Conservation (phyloP, 768 basidiomycete species). For the Phylloporus sp. region DNA sequence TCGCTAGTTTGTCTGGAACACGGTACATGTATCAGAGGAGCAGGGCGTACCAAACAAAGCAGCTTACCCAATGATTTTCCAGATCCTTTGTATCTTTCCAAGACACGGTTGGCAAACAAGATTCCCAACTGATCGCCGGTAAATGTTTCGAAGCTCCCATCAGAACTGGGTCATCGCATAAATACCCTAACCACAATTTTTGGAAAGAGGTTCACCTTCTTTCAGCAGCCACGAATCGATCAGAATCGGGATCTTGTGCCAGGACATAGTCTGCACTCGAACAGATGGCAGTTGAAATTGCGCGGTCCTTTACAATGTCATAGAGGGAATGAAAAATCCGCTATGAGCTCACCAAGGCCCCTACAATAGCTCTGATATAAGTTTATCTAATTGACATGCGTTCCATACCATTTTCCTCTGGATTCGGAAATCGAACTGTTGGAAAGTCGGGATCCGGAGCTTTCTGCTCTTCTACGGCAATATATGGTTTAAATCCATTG, state of each 20-base stretch:
- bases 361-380: slow-evolving; percentile 24
- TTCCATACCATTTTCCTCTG: slow-evolving; percentile 75
- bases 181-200: not conserved
- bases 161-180: slow-evolving; percentile 9
- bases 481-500: slow-evolving; percentile 56
- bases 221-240: slow-evolving; percentile 77
- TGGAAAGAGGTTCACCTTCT: slow-evolving; percentile 40
- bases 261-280: slow-evolving; percentile 59
- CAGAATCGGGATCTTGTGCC: slow-evolving; percentile 88
- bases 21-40: slow-evolving; percentile 34
- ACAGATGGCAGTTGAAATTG: slow-evolving; percentile 55
- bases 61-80: slow-evolving; percentile 41
- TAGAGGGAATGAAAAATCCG: not conserved
- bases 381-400: not conserved
- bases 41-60: slow-evolving; percentile 30
- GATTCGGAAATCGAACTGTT: slow-evolving; percentile 82
- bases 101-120: slow-evolving; percentile 44
- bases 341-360: slow-evolving; percentile 41
- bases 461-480: slow-evolving; percentile 61
- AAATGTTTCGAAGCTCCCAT: slow-evolving; percentile 63
- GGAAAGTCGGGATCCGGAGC: slow-evolving; percentile 80
- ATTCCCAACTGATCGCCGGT: slow-evolving; percentile 83
- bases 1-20: slow-evolving; percentile 56
- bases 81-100: slow-evolving; percentile 41
- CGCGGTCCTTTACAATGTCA: slow-evolving; percentile 53